These are phyloP conservation scores for Alternaria atra DNA, from an alignment of 2,329 filamentous ascomycete genomes.

Conservation along the genomic window DNA sequence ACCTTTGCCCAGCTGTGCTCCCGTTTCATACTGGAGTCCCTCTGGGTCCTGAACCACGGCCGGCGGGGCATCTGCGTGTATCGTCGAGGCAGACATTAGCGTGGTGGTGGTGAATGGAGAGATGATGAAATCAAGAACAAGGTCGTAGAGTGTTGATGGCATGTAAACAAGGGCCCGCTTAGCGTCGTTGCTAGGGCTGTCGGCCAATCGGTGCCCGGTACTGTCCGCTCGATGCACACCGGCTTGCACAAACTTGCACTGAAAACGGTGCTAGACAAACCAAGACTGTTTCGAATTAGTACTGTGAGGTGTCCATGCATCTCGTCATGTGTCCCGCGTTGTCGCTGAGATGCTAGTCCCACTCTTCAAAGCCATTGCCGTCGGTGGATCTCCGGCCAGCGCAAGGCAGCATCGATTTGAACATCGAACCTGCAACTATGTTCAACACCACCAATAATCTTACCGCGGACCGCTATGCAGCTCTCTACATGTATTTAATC, in stretches of 20 bases:
- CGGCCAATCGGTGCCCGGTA: conserved; percentile 13
- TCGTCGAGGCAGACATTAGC: conserved; percentile 54
- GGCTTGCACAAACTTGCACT: conserved; percentile 12
- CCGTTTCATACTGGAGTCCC: conserved; percentile 77
- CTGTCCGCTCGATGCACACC: conserved; percentile 12
- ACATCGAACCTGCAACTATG: conserved; percentile 12
- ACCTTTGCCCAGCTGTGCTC: conserved; percentile 78
- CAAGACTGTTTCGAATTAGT: conserved; percentile 8
- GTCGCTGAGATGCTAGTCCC: conserved; percentile 2
- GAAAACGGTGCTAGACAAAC: neutral
- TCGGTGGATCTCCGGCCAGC: conserved; percentile 32
- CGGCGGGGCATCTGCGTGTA: conserved; percentile 62
- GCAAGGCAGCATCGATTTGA: conserved; percentile 32
- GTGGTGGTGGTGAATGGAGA: conserved; percentile 34
- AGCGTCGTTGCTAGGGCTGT: conserved; percentile 22
- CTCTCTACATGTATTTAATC: neutral
- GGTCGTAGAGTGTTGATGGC: conserved; percentile 33
- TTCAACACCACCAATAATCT: conserved; percentile 1
- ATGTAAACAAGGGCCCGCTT: conserved; percentile 19
- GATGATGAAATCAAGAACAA: conserved; percentile 39
- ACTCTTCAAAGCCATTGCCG: conserved; percentile 14
- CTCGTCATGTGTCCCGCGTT: conserved; percentile 5
- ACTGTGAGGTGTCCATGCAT: conserved; percentile 1
- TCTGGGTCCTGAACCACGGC: conserved; percentile 72
- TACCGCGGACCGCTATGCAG: neutral